These are phyloP conservation scores for Helminthosporium solani DNA, from an alignment of 2,329 filamentous ascomycete species.

Conservation along the genomic window DNA sequence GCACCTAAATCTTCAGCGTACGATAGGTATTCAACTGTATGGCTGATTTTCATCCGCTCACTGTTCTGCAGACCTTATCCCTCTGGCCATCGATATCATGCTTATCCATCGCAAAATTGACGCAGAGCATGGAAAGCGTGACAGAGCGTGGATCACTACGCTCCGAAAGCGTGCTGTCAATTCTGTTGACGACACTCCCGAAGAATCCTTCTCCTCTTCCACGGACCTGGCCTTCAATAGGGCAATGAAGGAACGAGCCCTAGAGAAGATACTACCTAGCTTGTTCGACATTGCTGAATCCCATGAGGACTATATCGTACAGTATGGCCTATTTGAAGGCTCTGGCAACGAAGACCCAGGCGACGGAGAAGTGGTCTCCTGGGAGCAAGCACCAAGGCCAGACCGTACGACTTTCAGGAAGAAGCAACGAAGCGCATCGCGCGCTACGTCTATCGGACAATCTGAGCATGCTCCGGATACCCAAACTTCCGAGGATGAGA, in stretches of 20 bases:
- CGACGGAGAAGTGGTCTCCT: slow-evolving; percentile 24
- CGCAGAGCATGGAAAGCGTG: slow-evolving; percentile 19
- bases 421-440: not conserved
- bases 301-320: slow-evolving; percentile 32
- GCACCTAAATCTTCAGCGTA: slow-evolving; percentile 32
- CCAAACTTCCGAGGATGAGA: slow-evolving; percentile 21
- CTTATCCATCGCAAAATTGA: slow-evolving; percentile 30
- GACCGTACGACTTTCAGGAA: not conserved
- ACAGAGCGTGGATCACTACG: slow-evolving; percentile 25
- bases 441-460: not conserved
- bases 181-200: slow-evolving; percentile 19
- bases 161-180: slow-evolving; percentile 24
- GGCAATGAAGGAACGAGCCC: slow-evolving; percentile 28
- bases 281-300: slow-evolving; percentile 30
- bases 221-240: slow-evolving; percentile 23
- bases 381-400: slow-evolving; percentile 22
- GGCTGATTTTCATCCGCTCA: not conserved
- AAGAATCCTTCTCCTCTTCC: slow-evolving; percentile 30
- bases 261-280: slow-evolving; percentile 26
- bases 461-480: not conserved
- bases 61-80: slow-evolving; percentile 26
- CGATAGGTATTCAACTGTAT: slow-evolving; percentile 3
- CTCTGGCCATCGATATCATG: slow-evolving; percentile 31
- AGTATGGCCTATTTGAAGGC: slow-evolving; percentile 26
- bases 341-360: slow-evolving; percentile 18